Conservation (phyloP, 441 rosid genomes). For the Syzygium syzygioides region DNA sequence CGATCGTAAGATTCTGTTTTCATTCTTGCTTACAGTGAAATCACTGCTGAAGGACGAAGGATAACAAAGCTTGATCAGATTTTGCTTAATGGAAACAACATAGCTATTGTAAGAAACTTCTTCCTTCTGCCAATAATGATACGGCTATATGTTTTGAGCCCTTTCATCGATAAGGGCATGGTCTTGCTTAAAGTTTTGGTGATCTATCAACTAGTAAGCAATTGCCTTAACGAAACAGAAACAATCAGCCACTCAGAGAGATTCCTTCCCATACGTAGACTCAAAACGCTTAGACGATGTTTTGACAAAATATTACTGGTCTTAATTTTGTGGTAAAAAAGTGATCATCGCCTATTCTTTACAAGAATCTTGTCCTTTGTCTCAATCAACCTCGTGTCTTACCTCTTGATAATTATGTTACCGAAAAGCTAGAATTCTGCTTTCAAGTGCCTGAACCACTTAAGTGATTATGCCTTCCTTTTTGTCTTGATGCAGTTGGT, state of each 20-base stretch:
- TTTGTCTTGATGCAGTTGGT: constrained; percentile 53
- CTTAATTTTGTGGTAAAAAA: neutral
- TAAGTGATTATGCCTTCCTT: neutral
- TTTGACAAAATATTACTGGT: neutral
- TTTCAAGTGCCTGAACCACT: neutral
- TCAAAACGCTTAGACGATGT: neutral
- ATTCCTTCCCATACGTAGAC: neutral
- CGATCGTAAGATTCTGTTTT: neutral
- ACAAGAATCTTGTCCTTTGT: neutral
- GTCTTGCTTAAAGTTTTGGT: neutral
- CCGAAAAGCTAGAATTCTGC: neutral
- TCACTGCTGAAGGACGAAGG: constrained; percentile 86
- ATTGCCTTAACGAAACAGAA: neutral
- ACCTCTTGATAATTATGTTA: neutral
- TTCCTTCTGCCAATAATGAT: neutral
- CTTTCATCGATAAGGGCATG: neutral
- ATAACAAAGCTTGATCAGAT: constrained; percentile 97
- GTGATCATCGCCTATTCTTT: neutral
- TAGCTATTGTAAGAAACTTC: constrained; percentile 65
- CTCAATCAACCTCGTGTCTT: neutral
- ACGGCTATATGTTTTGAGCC: neutral
- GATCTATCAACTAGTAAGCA: neutral
- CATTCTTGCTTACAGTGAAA: constrained; percentile 42
- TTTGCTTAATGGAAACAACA: constrained; percentile 91
- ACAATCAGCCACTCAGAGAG: neutral